Evolutionary conservation across 208 protist species (phyloP), one percentile per base, ranked within the genome.

Genomic region (Wallacemonas sp.): DNA sequence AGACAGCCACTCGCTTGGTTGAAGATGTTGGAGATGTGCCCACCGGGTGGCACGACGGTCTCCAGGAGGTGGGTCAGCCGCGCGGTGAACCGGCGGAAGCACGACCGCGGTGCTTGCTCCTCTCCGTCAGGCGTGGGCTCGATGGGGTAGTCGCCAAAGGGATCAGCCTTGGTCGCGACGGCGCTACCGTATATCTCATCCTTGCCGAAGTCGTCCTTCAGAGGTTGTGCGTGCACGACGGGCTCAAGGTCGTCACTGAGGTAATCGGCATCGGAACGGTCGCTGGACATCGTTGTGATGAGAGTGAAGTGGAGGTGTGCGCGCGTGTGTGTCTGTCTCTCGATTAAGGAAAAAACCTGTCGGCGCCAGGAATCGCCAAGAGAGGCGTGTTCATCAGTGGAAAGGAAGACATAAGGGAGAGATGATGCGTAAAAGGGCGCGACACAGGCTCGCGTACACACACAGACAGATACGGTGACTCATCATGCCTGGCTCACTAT

Each of bases 1-100:
- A 92, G 65, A 3, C 82, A 89, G 13, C 44, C 64, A 41, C 67
- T 76, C 19, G 76, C 79, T 39, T 87, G 66, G 58, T 87, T 92
- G 59, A 85, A 87, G 52, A 76, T 70, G 57, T 68, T 82, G 1
- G 80, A 78, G 13, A 85, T 26, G 57, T 74, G 67, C 26, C 79
- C 84, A 22, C 86, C 77, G 26, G 83, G 70, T 1, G 83, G 79
- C 27, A 86, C 73, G 22, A 83, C 29, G 4, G 50, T 57, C 21
- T 57, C 29, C 9, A 57, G n/a, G 13, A 37, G 0, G 22, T 57
- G 32, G 4, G 8, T 8, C 50, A 57, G 12, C 33, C 50, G 50
- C 4, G 6, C 50, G 30, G 19, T 26, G 32, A 57, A 34, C 5
- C 50, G 50, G 30, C 36, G 17, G 24, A 57, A 4, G n/a, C 50